Evolutionary conservation across 352 stramenopile genomes (phyloP), one percentile per base, ranked within the genome.

Genomic region (Phytophthora sansomeana): DNA sequence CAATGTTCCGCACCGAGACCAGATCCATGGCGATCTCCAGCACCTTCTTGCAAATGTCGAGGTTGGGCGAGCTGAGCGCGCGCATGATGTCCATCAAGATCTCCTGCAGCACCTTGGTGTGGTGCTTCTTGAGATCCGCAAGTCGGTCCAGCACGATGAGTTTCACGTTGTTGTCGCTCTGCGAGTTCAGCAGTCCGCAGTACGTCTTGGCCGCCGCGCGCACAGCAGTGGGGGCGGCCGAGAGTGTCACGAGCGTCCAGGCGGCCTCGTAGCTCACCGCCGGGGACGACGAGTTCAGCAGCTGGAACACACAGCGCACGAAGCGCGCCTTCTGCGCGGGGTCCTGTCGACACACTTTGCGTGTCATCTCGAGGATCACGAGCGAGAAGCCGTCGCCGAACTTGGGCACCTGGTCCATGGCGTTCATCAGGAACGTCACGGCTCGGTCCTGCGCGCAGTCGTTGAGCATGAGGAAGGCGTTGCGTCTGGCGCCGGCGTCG

Each of bases 161-260:
- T 83, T 99, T 99, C 49, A 99, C 97, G 69, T 99, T 99, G 81
- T 99, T 99, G 80, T 99, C 98, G 75, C 97, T 99, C 77, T 99
- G 96, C 32, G 87, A 96, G 77, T 98, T 99, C 14, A 99, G 85
- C 33, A 99, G 83, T 3, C 90, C 94, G 26, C 97, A 97, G 81
- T 99, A 99, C 5, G 98, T 99, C 65, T 98, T 93, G 11, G 97
- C 96, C 2, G 97, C 97, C 1, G 98, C 97, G 16, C 98, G 95
- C 17, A 99, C 95, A 13, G 98, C 98, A 11, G 98, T 99, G 2
- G 98, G 98, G 29, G 98, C 97, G n/a, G 90, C 97, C 21, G 96
- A 99, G 1, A 99, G 87, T 60, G 93, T 98, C 47, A 99, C 97
- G 17, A 99, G 87, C 35, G 98, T 99, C 95, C 97, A 99, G 2